Base-by-base conservation (phyloP, 2,329 filamentous ascomycete genomes). In the Fusarium oligoseptatum region DNA sequence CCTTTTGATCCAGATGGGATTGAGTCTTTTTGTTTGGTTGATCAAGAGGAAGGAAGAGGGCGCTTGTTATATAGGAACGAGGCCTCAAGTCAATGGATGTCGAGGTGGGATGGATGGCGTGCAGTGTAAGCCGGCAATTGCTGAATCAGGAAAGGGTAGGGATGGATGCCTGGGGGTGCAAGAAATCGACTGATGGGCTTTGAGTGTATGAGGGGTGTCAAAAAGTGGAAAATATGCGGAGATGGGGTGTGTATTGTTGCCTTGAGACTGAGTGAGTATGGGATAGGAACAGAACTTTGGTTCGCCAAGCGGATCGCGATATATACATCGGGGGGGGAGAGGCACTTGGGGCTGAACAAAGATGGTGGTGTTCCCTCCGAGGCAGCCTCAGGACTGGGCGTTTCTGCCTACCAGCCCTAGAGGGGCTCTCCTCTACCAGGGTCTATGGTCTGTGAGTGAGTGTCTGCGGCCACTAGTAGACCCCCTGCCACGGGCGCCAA, bases 401-500 rank as follows among this genome's bases (percentile, higher is more conserved):
- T 78, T 78, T 78, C 77, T 78, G 77, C 77, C 77, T 78, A 78
- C 76, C 69, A 73, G 57, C 41, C 39, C 27, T 36, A 56, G 63
- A 15, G 45, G 55, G 63, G 52, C 57, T 48, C 57, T 48, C 39
- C 45, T 20, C 39, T 43, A 12, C 48, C 60, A 60, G 66, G 56
- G 64, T 52, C 60, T n/a, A 22, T 34, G 27, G 14, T 48, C 48
- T 37, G 45, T 60, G 29, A n/a, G 24, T 27, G 52, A 56, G 58
- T 27, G 15, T 52, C 52, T 45, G 24, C 71, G 64, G 68, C 73
- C 72, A 75, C 72, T 74, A 75, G 60, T 27, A 17, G 22, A 64
- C 20, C 69, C 68, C 72, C 56, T 74, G 68, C 57, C 34, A 55
- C 52, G 34, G 61, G 61, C 61, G 48, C 45, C 61, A 64, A 41